Base-by-base conservation (phyloP, 192 early-diverging fungal genomes). In the Backusella westeae region DNA sequence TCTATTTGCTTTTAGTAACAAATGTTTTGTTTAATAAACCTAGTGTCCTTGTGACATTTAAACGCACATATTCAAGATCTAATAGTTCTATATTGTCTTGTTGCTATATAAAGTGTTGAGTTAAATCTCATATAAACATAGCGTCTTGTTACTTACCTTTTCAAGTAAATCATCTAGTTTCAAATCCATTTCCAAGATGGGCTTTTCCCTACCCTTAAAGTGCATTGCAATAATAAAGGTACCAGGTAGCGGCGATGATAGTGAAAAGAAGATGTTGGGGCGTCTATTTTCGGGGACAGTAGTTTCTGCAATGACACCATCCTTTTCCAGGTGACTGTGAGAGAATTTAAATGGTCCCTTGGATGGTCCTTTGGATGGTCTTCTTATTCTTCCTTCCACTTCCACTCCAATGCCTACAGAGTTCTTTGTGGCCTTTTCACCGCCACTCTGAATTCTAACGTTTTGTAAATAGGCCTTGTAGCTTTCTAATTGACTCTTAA, bases 381-480 rank as follows among this genome's bases (percentile, higher is more conserved):
- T 87, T 65, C 77, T 79, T 38, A 77, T 77, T 65, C 85, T 85
- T 44, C 84, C 83, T 21, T 85, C 87, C 1, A 88, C 83, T 0
- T 91, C 89, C 42, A 90, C 90, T 21, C 91, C 91, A 34, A 90
- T 90, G 76, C 92, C 71, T 23, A 93, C 90, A 82, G 86, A 81
- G 12, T 71, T 86, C 46, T 86, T 79, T 14, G 71, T 46, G 7
- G 44, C 36, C 42, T 79, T 82, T 44, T 82, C 78, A n/a, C 75
- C 81, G 19, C 80, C 75, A 41, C 74, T 79, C 83, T 97, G 91
- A 70, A 92, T 91, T 44, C 97, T 91, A 42, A 98, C 97, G 71
- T 98, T 98, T 78, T 95, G 92, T 46, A 98, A 81, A 71, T 98
- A 98, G 8, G 94, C 94, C 85, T 96, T 96, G 86, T 98, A 98